Conservation (phyloP, 2,329 filamentous ascomycete genomes). For the Botryotinia convoluta region DNA sequence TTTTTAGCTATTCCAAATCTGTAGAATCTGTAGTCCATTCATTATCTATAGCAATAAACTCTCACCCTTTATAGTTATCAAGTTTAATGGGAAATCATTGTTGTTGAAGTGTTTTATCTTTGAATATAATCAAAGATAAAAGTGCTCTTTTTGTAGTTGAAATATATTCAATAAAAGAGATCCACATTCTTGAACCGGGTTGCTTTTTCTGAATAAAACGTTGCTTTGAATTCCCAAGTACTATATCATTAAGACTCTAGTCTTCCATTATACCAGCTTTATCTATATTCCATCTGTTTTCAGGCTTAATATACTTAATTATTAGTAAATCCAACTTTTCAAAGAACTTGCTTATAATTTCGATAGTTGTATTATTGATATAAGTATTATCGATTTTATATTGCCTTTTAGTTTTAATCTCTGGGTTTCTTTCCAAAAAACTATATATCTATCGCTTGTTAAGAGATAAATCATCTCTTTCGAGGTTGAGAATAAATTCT, state of each 20-base stretch:
- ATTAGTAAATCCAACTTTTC: no score
- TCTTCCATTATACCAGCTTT: slow-evolving; percentile 21
- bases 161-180: slow-evolving; percentile 22
- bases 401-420: slow-evolving; percentile 20
- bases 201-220: slow-evolving; percentile 20
- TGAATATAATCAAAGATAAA: slow-evolving; percentile 18
- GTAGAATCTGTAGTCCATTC: slow-evolving; percentile 17
- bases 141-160: background rate
- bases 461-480: background rate
- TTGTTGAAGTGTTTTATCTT: slow-evolving; percentile 20
- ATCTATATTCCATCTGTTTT: slow-evolving; percentile 23
- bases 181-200: slow-evolving; percentile 14
- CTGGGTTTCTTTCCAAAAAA: slow-evolving; percentile 12
- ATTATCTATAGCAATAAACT: slow-evolving; percentile 21
- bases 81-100: slow-evolving; percentile 15
- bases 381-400: slow-evolving; percentile 18
- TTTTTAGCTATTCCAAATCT: slow-evolving; percentile 20
- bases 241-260: slow-evolving; percentile 13
- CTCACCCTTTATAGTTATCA: background rate
- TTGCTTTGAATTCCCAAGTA: slow-evolving; percentile 11
- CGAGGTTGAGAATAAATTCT: background rate
- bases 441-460: slow-evolving; percentile 15
- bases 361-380: slow-evolving; percentile 16
- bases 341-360: slow-evolving; percentile 21
- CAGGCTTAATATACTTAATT: slow-evolving; percentile 16